Conservation (phyloP, 176 grass and related monocot species). For the Coix lacrymajobi region DNA sequence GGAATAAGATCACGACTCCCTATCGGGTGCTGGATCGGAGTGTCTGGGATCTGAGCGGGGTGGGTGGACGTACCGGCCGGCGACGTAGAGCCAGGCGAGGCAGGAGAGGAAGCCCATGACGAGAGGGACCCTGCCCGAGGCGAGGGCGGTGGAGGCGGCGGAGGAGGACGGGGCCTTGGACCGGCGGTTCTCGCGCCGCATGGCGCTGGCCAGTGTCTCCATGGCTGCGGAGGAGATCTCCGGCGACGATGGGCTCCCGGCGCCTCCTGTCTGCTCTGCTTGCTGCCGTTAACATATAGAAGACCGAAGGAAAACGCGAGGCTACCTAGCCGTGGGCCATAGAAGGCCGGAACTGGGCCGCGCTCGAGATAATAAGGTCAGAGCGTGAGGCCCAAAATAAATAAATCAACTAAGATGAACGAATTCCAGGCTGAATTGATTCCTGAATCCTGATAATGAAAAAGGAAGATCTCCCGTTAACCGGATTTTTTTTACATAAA, state of each 20-base stretch:
- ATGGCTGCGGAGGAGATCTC: slow-evolving; percentile 42
- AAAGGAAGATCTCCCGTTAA: not conserved
- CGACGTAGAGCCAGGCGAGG: slow-evolving; percentile 96
- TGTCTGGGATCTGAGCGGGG: slow-evolving; percentile 5
- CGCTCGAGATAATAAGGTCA: not conserved
- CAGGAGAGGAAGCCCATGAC: slow-evolving; percentile 95
- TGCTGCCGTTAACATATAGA: not conserved
- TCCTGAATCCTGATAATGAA: not conserved
- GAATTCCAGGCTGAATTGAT: not conserved
- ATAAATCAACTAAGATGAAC: not conserved
- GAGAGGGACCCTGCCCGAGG: slow-evolving; percentile 49
- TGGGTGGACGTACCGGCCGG: slow-evolving; percentile 46
- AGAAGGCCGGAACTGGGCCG: not conserved
- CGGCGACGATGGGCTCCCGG: not conserved
- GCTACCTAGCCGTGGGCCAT: not conserved
- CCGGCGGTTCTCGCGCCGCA: slow-evolving; percentile 60
- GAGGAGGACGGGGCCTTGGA: slow-evolving; percentile 34
- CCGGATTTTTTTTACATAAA: not conserved
- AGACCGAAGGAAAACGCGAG: not conserved
- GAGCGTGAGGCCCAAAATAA: not conserved
- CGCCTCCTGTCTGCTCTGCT: not conserved
- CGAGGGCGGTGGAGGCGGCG: not conserved
- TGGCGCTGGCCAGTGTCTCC: slow-evolving; percentile 79
- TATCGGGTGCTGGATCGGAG: not conserved
- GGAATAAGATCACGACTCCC: not conserved